A percentile compares a stretch with the other conserved stretches of the same genome.
phyloP scores from a whole-genome alignment of 768 basidiomycete species.

The Lactarius hengduanensis region DNA sequence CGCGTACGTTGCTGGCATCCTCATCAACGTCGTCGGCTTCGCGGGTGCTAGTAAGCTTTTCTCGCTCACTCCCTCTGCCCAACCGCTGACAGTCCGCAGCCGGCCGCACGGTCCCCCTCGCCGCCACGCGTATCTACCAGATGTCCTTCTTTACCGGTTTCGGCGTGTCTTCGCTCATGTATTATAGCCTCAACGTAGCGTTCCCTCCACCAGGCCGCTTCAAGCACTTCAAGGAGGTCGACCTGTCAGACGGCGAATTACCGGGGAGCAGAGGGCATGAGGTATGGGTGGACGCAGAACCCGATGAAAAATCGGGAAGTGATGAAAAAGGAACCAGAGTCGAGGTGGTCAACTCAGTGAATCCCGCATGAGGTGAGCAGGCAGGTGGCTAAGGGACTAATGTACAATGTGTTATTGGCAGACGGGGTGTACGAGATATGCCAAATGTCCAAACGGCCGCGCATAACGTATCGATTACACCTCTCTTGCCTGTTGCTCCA shows the following conservation, averaged over 20 bases:
- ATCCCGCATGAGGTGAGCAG: not conserved
- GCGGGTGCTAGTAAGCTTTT: conserved; percentile 61
- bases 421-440: not conserved
- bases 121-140: conserved; percentile 70
- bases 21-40: conserved; percentile 82
- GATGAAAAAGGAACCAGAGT: not conserved
- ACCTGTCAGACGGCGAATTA: conserved; percentile 40
- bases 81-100: conserved; percentile 36
- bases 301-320: not conserved
- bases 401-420: conserved; percentile 3
- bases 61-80: not conserved
- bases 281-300: not conserved
- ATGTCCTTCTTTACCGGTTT: conserved; percentile 88
- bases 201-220: conserved; percentile 59
- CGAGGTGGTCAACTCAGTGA: not conserved
- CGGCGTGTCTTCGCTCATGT: conserved; percentile 62
- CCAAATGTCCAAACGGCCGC: not conserved
- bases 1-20: conserved; percentile 69
- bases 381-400: not conserved
- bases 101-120: conserved; percentile 59
- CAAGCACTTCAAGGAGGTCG: conserved; percentile 53
- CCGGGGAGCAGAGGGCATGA: not conserved
- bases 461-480: not conserved
- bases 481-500: not conserved
- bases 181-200: conserved; percentile 54